Evolutionary conservation across 2,329 filamentous ascomycete species (phyloP).

Genomic region (Calonectria montana): DNA sequence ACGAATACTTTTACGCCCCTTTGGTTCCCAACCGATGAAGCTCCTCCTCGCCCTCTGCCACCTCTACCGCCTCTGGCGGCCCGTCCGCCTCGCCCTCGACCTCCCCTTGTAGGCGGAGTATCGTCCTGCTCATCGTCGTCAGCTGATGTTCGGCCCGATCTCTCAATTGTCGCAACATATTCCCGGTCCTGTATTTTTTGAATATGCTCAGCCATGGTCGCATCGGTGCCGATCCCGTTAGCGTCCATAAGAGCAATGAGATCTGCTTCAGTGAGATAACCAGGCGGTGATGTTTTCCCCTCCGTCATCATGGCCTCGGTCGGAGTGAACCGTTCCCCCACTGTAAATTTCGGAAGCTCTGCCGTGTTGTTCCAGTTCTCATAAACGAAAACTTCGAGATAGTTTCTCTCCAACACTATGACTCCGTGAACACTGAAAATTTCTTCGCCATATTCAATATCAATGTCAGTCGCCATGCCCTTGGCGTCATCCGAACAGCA

Average conservation of each 20-base stretch:
- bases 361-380: constrained; percentile 95
- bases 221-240: constrained; percentile 97
- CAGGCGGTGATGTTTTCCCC: constrained; percentile 87
- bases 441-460: constrained; percentile 86
- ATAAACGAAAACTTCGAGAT: constrained; percentile 94
- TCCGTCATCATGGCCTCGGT: constrained; percentile 90
- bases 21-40: constrained; percentile 55
- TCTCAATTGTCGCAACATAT: constrained; percentile 78
- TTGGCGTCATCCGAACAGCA: constrained; percentile 96
- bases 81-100: constrained; percentile 59
- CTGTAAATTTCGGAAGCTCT: constrained; percentile 80
- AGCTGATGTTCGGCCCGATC: constrained; percentile 48
- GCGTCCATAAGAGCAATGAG: constrained; percentile 97
- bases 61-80: constrained; percentile 50
- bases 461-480: constrained; percentile 86
- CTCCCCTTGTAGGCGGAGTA: constrained; percentile 55
- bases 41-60: constrained; percentile 51
- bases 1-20: constrained; percentile 84
- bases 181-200: constrained; percentile 91
- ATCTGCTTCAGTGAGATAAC: constrained; percentile 93
- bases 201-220: constrained; percentile 99
- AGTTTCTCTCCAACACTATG: constrained; percentile 88
- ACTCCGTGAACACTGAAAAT: constrained; percentile 85
- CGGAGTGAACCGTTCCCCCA: constrained; percentile 87
- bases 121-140: constrained; percentile 53